A percentile compares a stretch with the other conserved stretches of the same genome.
phyloP scores from a whole-genome alignment of 306 rosid species.

The Vigna angularis region DNA sequence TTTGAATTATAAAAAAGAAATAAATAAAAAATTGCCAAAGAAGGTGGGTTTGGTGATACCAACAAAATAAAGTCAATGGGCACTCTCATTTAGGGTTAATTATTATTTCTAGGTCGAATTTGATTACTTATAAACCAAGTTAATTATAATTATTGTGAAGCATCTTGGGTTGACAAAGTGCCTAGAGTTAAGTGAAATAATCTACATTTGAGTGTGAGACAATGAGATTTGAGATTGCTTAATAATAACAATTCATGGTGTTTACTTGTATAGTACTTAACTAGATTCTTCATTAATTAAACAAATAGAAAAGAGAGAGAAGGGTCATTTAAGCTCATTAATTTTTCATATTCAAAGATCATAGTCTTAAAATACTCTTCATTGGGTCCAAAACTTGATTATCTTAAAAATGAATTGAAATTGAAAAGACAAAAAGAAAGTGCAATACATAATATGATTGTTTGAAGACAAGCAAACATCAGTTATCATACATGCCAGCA shows the following conservation, averaged over 20 bases:
- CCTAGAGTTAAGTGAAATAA: constrained; percentile 22
- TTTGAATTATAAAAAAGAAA: background rate
- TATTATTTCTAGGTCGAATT: background rate
- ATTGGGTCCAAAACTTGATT: background rate
- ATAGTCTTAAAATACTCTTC: background rate
- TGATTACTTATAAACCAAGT: constrained; percentile 20
- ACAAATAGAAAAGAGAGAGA: background rate
- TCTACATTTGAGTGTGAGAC: background rate
- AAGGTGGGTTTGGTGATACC: constrained; percentile 7
- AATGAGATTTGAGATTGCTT: background rate
- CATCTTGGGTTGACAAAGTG: constrained; percentile 14
- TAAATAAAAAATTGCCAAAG: background rate
- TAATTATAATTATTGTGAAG: background rate
- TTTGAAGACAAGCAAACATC: constrained; percentile 39
- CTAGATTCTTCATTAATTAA: constrained; percentile 13
- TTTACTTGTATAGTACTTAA: background rate
- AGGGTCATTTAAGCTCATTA: background rate
- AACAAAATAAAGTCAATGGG: constrained; percentile 12
- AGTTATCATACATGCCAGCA: constrained; percentile 7
- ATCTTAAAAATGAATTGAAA: background rate
- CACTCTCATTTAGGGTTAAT: background rate
- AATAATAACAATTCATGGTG: background rate
- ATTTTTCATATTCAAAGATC: constrained; percentile 1
- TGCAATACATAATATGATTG: background rate
- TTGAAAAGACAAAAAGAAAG: background rate